Conservation (phyloP, 73 alveolate species). For the Symbiodinium natans region DNA sequence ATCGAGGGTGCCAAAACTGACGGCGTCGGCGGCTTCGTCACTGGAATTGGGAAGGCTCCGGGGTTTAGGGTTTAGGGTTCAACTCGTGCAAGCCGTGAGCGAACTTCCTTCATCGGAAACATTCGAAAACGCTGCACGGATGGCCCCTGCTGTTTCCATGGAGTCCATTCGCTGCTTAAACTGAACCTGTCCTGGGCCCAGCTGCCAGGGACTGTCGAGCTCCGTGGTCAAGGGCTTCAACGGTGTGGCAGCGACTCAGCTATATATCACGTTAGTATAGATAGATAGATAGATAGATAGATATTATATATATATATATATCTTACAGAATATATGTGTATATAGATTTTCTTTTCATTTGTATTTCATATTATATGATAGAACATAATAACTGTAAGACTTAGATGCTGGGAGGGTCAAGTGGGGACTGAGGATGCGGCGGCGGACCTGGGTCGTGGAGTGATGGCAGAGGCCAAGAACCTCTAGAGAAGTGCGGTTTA, state of each 20-base stretch:
- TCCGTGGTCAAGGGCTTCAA: conserved; percentile 55
- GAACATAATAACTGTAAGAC: background rate
- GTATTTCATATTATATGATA: background rate
- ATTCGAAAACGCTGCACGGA: no score
- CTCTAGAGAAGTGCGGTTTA: no score
- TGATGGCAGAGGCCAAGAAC: conserved; percentile 38
- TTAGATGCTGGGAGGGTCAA: background rate
- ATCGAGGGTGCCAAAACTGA: conserved; percentile 52
- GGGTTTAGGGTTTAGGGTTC: no score
- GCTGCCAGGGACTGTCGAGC: conserved; percentile 31
- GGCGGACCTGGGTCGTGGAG: conserved; percentile 43
- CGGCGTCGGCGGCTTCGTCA: conserved; percentile 78
- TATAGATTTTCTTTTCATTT: background rate
- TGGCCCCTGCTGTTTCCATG: no score
- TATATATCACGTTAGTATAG: no score
- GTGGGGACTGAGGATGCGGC: conserved; percentile 38
- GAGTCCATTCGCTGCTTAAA: no score
- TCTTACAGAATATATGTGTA: no score
- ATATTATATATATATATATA: no score
- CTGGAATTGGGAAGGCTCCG: conserved; percentile 40
- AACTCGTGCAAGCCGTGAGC: no score
- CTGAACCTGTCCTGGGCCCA: no score
- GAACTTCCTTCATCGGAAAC: no score
- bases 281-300: background rate
- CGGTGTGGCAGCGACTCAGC: conserved; percentile 6